phyloP scores from a whole-genome alignment of 1,284 basidiomycete genomes.

The Cutaneotrichosporon cavernicola region DNA sequence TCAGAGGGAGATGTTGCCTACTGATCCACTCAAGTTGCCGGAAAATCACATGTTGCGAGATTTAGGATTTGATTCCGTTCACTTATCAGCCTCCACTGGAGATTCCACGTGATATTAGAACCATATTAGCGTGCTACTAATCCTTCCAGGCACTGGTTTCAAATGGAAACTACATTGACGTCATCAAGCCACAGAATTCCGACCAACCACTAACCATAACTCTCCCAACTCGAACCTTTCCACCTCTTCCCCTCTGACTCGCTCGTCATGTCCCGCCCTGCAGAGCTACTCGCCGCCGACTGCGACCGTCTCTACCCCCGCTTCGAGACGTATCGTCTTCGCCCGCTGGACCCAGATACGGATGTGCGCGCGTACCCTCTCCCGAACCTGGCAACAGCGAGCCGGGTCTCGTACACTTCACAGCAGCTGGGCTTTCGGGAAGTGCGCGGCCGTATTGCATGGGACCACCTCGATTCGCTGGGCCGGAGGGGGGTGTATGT shows the following conservation, averaged over 20 bases:
- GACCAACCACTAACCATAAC: too few species aligned
- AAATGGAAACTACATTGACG: too few species aligned
- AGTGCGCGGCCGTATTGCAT: conserved; percentile 75
- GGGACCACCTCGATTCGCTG: conserved; percentile 70
- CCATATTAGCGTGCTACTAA: too few species aligned
- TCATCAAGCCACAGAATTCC: too few species aligned
- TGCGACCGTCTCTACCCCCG: conserved; percentile 38
- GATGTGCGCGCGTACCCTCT: conserved; percentile 33
- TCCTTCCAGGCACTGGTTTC: too few species aligned
- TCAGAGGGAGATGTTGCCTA: neutral
- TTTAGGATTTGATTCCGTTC: neutral
- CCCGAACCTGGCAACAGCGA: conserved; percentile 42
- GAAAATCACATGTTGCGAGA: neutral
- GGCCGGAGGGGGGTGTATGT: conserved; percentile 63
- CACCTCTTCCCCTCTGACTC: too few species aligned
- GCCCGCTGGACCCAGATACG: conserved; percentile 35
- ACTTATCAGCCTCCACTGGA: too few species aligned
- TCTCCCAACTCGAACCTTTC: too few species aligned
- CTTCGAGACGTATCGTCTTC: conserved; percentile 50
- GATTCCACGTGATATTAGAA: too few species aligned
- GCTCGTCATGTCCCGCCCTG: conserved; percentile 16
- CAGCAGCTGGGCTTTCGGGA: conserved; percentile 57
- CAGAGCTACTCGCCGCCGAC: conserved; percentile 35
- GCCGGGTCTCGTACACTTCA: conserved; percentile 34
- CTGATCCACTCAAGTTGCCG: neutral